Evolutionary conservation across 331 rosid genomes (phyloP).

Genomic region (Malus hybrid): DNA sequence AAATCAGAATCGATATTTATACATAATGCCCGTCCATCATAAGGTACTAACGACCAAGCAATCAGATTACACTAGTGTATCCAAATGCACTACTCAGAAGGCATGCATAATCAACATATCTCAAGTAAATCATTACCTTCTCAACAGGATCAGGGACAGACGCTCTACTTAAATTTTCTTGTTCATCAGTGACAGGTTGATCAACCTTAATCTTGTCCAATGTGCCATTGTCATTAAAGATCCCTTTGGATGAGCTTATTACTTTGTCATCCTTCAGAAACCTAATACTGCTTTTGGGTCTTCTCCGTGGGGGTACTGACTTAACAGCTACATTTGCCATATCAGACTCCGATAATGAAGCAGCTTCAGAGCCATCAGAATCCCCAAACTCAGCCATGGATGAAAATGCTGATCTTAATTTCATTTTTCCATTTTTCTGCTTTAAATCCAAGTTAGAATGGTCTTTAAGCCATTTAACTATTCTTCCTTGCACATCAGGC

Average conservation of each 20-base stretch:
- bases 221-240: conserved; percentile 28
- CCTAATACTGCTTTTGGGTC: conserved; percentile 57
- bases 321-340: conserved; percentile 57
- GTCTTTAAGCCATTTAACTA: conserved; percentile 70
- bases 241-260: conserved; percentile 41
- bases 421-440: conserved; percentile 49
- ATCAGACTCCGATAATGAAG: conserved; percentile 43
- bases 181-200: conserved; percentile 32
- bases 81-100: background rate
- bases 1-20: background rate
- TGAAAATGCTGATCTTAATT: conserved; percentile 37
- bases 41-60: background rate
- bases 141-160: conserved; percentile 31
- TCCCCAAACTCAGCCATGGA: conserved; percentile 43
- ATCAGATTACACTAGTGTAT: background rate
- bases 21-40: background rate
- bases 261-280: conserved; percentile 57
- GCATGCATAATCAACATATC: background rate
- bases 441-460: conserved; percentile 53
- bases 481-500: conserved; percentile 61
- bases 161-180: conserved; percentile 26
- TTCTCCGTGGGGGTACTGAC: conserved; percentile 73
- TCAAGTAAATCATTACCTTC: conserved; percentile 32
- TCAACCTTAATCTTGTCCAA: conserved; percentile 29
- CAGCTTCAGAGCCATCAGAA: conserved; percentile 36